Conservation (phyloP, 345 rosid species). For the Euphorbia lathyris region DNA sequence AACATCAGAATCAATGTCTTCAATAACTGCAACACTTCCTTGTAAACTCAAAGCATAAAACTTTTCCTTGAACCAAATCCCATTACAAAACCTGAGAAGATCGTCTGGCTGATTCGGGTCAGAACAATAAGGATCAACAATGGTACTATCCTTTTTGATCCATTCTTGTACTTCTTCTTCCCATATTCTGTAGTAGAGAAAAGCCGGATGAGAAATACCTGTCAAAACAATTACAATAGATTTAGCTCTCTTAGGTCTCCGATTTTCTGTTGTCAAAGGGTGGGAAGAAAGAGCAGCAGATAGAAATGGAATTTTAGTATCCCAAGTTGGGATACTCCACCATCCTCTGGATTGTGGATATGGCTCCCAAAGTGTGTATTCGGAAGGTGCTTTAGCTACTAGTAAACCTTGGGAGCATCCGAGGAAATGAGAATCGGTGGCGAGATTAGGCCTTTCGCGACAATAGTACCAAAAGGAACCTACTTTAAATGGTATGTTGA, state of each 20-base stretch:
- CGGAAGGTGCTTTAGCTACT: background rate
- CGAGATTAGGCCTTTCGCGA: background rate
- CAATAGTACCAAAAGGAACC: conserved; percentile 2
- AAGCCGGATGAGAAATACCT: conserved; percentile 25
- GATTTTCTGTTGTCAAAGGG: background rate
- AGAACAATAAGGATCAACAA: conserved; percentile 23
- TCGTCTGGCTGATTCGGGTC: background rate
- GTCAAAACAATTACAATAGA: conserved; percentile 22
- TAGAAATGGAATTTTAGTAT: conserved; percentile 12
- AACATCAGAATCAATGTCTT: conserved; percentile 1
- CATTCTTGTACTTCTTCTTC: conserved; percentile 4
- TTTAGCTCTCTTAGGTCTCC: background rate
- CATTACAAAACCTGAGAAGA: conserved; percentile 26
- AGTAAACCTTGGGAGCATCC: conserved; percentile 15
- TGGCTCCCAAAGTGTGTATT: background rate
- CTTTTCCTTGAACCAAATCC: conserved; percentile 25
- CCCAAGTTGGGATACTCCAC: conserved; percentile 10
- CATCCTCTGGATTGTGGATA: background rate
- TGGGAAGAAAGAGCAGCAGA: conserved; percentile 9
- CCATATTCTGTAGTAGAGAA: conserved; percentile 2
- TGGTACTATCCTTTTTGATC: conserved; percentile 21
- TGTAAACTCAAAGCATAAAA: conserved; percentile 33
- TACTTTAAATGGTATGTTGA: background rate
- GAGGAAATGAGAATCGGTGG: background rate
- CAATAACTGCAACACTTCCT: conserved; percentile 27